Conservation (phyloP, 495 filamentous ascomycete genomes). For the Podospora bellae-mahoneyi region DNA sequence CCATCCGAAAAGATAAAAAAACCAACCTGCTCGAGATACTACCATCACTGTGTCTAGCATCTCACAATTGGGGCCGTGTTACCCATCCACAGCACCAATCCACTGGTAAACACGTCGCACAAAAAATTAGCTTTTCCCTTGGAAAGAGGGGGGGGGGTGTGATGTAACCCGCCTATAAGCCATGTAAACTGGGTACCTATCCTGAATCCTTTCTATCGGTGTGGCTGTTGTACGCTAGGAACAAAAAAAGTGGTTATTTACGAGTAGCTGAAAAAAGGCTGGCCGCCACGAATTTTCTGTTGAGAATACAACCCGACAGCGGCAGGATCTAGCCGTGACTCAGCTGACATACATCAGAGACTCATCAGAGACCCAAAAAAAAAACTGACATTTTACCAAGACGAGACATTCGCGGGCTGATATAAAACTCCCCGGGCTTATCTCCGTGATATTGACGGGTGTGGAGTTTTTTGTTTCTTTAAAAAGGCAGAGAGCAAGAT, state of each 20-base stretch:
- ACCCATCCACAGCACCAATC: background rate
- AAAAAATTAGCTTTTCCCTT: background rate
- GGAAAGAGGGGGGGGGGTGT: too few relatives aligned
- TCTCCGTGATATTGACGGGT: conserved; percentile 11
- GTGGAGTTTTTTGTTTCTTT: background rate
- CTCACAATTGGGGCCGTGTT: background rate
- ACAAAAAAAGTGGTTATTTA: background rate
- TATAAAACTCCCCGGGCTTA: background rate
- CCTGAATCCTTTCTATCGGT: background rate
- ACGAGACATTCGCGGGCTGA: background rate
- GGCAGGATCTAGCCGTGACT: background rate
- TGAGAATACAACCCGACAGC: background rate
- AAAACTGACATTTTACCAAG: background rate
- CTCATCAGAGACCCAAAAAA: background rate
- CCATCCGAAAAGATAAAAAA: background rate
- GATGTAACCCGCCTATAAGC: background rate
- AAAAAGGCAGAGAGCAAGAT: background rate
- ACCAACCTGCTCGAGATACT: too few relatives aligned
- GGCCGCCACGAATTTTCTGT: background rate
- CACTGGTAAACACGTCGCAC: background rate
- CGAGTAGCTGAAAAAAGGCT: background rate
- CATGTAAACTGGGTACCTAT: background rate
- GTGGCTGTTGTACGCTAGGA: background rate
- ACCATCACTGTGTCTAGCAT: background rate
- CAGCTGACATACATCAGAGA: background rate